Evolutionary conservation across 2,329 filamentous ascomycete genomes (phyloP).

Genomic region (Fusarium hostae): DNA sequence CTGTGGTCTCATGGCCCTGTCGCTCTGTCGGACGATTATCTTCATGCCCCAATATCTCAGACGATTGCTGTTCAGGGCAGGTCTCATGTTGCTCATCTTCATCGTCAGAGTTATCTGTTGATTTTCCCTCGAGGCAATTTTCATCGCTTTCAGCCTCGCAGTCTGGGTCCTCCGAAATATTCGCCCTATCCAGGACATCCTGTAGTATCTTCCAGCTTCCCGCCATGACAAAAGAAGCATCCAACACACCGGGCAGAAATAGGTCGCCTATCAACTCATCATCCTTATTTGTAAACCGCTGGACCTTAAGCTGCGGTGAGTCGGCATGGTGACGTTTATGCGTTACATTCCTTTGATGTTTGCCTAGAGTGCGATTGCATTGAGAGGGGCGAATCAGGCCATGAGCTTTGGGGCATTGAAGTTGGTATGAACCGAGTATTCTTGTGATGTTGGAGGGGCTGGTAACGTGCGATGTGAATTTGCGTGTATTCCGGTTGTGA

Average conservation of each 20-base stretch:
- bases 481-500: conserved; percentile 11
- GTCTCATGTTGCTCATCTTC: neutral
- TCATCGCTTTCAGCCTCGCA: neutral
- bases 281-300: neutral
- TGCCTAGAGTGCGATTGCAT: too few relatives aligned
- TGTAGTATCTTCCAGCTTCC: conserved; percentile 12
- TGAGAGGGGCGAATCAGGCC: neutral
- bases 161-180: fast-evolving
- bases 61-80: neutral
- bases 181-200: neutral
- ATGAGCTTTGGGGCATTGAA: conserved; percentile 8
- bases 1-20: neutral
- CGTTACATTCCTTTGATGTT: neutral
- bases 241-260: neutral
- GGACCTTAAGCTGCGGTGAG: neutral
- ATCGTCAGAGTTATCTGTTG: neutral
- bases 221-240: conserved; percentile 6
- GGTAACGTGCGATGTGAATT: neutral
- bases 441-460: neutral
- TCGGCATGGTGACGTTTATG: neutral
- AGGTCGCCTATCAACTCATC: neutral
- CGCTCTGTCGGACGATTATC: neutral
- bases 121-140: too few relatives aligned
- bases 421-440: conserved; percentile 2
- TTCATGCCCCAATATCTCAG: neutral